Evolutionary conservation across 176 grass and related monocot genomes (phyloP).

Genomic region (Chrysopogon serrulatus): DNA sequence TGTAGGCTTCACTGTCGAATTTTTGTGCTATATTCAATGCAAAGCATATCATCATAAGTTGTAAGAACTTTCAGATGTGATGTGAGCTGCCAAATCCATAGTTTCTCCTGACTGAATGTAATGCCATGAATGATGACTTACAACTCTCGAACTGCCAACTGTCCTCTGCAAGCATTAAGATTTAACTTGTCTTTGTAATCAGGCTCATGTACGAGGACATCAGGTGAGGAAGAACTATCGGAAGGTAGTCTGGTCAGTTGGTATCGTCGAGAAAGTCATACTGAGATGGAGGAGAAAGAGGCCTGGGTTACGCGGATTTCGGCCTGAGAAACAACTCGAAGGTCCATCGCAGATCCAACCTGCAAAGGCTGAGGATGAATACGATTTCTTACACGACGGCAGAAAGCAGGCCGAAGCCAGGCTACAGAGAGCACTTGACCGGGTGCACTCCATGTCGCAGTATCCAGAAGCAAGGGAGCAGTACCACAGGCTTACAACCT

Average conservation of each 20-base stretch:
- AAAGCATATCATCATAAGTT: not conserved
- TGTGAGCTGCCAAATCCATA: not conserved
- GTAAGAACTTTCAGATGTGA: not conserved
- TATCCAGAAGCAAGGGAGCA: conserved; percentile 90
- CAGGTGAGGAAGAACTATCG: conserved; percentile 69
- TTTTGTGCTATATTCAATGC: not conserved
- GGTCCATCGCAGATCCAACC: conserved; percentile 46
- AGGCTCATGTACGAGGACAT: conserved; percentile 83
- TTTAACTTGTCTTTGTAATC: conserved; percentile 13
- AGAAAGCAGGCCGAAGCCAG: conserved; percentile 77
- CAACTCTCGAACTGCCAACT: not conserved
- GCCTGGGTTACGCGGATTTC: conserved; percentile 41
- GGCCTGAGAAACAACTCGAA: conserved; percentile 42
- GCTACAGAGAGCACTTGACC: conserved; percentile 61
- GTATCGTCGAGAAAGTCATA: conserved; percentile 70
- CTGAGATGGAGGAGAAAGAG: conserved; percentile 78
- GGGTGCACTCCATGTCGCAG: conserved; percentile 85
- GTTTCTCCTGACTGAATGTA: not conserved
- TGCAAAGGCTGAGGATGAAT: conserved; percentile 52
- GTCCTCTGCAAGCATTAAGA: conserved; percentile 1
- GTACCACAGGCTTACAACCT: conserved; percentile 56
- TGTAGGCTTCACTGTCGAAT: not conserved
- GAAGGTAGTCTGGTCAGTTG: conserved; percentile 71
- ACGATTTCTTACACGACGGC: conserved; percentile 75
- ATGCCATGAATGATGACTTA: not conserved